A percentile compares a stretch with the other conserved stretches of the same genome.
These are phyloP conservation scores for Pichia sporocuriosa DNA, from an alignment of 805 yeast species.

Conservation along the genomic window DNA sequence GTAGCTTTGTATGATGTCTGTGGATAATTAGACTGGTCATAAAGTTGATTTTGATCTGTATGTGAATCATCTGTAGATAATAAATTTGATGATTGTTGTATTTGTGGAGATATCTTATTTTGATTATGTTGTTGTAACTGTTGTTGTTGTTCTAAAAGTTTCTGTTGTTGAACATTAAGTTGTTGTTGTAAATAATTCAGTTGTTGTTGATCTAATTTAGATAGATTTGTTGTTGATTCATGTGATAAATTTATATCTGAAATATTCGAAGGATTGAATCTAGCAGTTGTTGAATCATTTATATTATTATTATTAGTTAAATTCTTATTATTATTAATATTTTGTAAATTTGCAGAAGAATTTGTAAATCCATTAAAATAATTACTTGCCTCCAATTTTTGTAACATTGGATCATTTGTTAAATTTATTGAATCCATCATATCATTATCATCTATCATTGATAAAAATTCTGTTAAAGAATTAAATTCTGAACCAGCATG, in stretches of 20 bases:
- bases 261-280: background rate
- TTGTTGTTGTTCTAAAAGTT: conserved; percentile 7
- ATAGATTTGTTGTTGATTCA: background rate
- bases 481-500: conserved; percentile 91
- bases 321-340: background rate
- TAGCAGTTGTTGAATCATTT: background rate
- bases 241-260: conserved; percentile 16
- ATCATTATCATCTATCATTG: conserved; percentile 85
- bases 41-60: conserved; percentile 4
- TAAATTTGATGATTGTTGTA: background rate
- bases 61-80: conserved; percentile 6
- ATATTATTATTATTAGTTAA: background rate
- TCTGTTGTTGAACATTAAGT: conserved; percentile 7
- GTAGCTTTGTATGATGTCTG: conserved; percentile 3
- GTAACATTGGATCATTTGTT: conserved; percentile 32
- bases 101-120: conserved; percentile 5
- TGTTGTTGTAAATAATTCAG: conserved; percentile 8
- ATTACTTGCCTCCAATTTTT: conserved; percentile 27
- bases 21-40: conserved; percentile 1
- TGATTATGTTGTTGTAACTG: conserved; percentile 5
- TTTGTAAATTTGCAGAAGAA: background rate
- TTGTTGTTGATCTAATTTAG: conserved; percentile 10
- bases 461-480: conserved; percentile 79
- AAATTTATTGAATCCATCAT: conserved; percentile 39
- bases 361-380: conserved; percentile 2